Evolutionary conservation across 2,329 filamentous ascomycete genomes (phyloP).

Genomic region (Xylariales sp.): DNA sequence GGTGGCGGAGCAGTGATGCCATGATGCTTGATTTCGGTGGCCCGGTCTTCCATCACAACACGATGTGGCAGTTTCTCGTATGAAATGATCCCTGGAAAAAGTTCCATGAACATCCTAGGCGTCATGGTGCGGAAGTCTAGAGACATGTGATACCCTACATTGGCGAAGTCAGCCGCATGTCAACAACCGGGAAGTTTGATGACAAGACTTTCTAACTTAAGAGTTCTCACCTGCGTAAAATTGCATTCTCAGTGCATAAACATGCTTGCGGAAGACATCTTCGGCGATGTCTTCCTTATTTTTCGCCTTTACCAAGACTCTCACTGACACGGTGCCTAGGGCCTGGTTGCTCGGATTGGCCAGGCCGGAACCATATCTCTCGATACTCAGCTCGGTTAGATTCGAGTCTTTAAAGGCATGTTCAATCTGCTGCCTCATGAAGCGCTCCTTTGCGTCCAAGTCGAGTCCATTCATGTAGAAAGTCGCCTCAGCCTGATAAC

Average conservation of each 20-base stretch:
- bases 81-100: conserved; percentile 31
- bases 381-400: conserved; percentile 31
- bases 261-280: conserved; percentile 24
- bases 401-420: conserved; percentile 22
- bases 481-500: conserved; percentile 9
- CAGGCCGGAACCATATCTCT: conserved; percentile 19
- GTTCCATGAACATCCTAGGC: conserved; percentile 38
- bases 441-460: conserved; percentile 11
- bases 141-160: conserved; percentile 33
- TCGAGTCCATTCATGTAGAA: conserved; percentile 8
- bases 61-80: conserved; percentile 3
- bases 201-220: too few relatives aligned
- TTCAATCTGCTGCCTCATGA: conserved; percentile 18
- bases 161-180: neutral
- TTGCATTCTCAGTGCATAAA: conserved; percentile 36
- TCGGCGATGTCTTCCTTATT: conserved; percentile 22
- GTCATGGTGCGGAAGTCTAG: conserved; percentile 39
- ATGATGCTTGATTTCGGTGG: conserved; percentile 4
- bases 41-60: conserved; percentile 10
- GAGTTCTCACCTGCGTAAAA: conserved; percentile 29
- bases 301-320: conserved; percentile 21
- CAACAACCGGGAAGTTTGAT: neutral
- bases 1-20: conserved; percentile 11
- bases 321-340: conserved; percentile 25
- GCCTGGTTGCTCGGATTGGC: conserved; percentile 27